Base-by-base conservation (phyloP, 805 yeast genomes). In the Candida cerambycidarum region DNA sequence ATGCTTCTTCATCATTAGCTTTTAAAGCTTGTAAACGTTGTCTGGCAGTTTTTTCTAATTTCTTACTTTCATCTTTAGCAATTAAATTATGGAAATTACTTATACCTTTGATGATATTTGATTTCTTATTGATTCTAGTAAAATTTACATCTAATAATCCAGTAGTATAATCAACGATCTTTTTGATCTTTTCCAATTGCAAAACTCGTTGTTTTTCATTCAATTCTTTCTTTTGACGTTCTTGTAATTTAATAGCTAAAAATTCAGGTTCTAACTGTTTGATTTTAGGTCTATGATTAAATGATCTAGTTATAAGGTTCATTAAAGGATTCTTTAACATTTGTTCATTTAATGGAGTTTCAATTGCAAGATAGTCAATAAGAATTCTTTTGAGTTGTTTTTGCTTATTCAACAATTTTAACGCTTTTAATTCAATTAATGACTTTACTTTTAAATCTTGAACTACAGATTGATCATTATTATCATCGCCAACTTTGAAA, bases 1-100 rank as follows among this genome's bases (percentile, higher is more conserved):
- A 86, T 2, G 93, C 93, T 58, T 86, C 95, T 63, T 86, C 95
- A 69, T 86, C 95, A 60, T 86, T 85, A 13, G 90, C 86, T 62
- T 83, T 85, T 71, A 86, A 78, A 21, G 93, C 93, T 56, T 83
- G 89, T 64, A 86, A 76, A 78, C 95, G 84, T 59, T 85, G 90
- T 57, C 83, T 85, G n/a, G 95, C 95, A 21, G 82, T 85, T 59
- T 79, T 80, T 62, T 86, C 93, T 47, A 83, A 64, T 61, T 83
- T 77, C 66, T 78, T 84, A 47, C 80, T 78, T 62, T 85, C 93
- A 43, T 86, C 95, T 58, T 78, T 82, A 59, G 85, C 93, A 18
- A 80, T 73, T 43, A 66, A 65, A 45, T 65, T 68, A 53, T 83
- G 89, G 65, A 69, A 76, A 50, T 67, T 69, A 44, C 54, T 63